These are phyloP conservation scores for Bathelium albidoporum DNA, from an alignment of 495 filamentous ascomycete genomes.

Conservation along the genomic window DNA sequence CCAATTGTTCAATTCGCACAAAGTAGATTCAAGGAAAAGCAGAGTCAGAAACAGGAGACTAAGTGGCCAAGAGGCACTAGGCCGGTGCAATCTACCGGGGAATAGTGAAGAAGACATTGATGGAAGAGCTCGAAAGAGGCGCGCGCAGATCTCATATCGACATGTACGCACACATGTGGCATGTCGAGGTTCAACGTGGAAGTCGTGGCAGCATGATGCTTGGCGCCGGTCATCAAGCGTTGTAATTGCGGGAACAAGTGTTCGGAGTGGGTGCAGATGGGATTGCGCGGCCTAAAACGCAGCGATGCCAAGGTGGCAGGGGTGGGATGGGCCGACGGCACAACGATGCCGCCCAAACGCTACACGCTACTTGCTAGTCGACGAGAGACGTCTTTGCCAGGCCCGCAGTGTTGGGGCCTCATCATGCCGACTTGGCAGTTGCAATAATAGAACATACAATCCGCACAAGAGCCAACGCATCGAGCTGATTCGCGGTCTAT, in stretches of 20 bases:
- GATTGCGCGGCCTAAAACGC: not conserved
- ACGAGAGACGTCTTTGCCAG: not conserved
- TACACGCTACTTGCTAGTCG: not conserved
- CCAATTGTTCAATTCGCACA: constrained; percentile 14
- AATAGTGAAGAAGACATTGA: constrained; percentile 5
- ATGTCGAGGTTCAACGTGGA: not conserved
- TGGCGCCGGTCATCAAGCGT: not conserved
- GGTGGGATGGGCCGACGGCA: not conserved
- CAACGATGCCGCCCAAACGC: not conserved
- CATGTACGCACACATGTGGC: not conserved
- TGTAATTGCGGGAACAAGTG: not conserved
- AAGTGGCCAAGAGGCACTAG: not conserved
- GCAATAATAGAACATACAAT: no score
- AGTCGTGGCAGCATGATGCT: not conserved
- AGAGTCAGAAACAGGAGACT: not conserved
- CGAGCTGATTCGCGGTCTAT: no score
- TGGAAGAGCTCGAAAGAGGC: not conserved
- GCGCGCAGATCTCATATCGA: not conserved
- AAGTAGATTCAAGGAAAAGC: not conserved
- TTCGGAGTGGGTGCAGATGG: not conserved
- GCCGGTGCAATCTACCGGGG: not conserved
- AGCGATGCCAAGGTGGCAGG: not conserved
- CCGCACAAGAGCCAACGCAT: no score
- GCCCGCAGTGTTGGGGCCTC: no score
- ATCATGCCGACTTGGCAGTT: no score